Conservation (phyloP, 2,329 filamentous ascomycete species). For the Cladosporium sp. region DNA sequence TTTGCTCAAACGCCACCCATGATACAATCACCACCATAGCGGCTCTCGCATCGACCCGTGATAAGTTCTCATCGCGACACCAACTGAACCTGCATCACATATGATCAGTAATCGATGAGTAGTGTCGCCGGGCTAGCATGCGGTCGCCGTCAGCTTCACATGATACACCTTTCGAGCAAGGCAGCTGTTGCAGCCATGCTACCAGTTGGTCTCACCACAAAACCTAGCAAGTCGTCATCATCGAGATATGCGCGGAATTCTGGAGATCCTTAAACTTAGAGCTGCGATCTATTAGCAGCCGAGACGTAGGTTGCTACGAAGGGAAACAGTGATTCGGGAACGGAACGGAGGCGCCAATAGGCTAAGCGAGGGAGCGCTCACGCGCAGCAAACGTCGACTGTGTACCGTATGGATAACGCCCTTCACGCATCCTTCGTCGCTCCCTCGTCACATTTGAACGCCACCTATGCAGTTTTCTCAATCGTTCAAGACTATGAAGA, state of each 20-base stretch:
- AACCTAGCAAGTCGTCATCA: background rate
- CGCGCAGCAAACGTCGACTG: background rate
- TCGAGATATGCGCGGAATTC: background rate
- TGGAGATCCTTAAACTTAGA: background rate
- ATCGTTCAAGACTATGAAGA: background rate
- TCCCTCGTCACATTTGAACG: background rate
- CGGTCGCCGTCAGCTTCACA: background rate
- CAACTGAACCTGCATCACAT: too few relatives aligned
- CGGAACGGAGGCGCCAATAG: background rate
- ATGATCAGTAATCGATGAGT: too few relatives aligned
- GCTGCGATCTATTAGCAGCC: background rate
- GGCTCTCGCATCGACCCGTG: too few relatives aligned
- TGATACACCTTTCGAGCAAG: background rate
- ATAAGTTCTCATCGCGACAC: too few relatives aligned
- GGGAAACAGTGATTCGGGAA: background rate
- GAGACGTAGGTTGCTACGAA: background rate
- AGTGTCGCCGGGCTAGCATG: too few relatives aligned
- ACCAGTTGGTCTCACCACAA: background rate
- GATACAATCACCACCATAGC: too few relatives aligned
- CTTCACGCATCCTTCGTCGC: background rate
- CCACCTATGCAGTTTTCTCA: background rate
- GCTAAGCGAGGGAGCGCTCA: constrained; percentile 2
- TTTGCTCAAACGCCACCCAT: too few relatives aligned
- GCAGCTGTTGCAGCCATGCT: background rate
- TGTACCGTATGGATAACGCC: background rate